Conservation (phyloP, 345 rosid genomes). For the Dipteronia dyeriana region DNA sequence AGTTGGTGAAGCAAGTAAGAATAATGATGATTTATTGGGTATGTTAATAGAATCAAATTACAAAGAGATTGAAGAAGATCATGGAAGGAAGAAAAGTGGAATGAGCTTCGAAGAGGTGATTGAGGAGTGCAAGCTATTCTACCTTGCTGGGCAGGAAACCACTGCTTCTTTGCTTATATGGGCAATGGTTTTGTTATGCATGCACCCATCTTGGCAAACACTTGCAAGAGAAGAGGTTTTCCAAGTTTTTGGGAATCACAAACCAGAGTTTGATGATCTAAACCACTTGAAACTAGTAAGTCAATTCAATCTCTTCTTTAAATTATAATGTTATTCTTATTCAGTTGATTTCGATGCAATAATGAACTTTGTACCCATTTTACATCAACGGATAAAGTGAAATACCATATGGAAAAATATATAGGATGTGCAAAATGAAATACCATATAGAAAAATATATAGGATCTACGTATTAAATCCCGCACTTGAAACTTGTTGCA, state of each 20-base stretch:
- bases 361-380: too few relatives aligned
- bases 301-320: too few relatives aligned
- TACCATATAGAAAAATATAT: too few relatives aligned
- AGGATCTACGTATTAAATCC: too few relatives aligned
- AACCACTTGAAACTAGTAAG: too few relatives aligned
- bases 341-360: too few relatives aligned
- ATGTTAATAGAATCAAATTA: conserved; percentile 50
- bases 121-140: conserved; percentile 69
- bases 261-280: too few relatives aligned
- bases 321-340: too few relatives aligned
- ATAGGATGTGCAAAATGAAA: too few relatives aligned
- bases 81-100: not conserved
- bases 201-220: conserved; percentile 60
- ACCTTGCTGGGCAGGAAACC: conserved; percentile 68
- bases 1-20: conserved; percentile 26
- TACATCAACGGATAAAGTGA: too few relatives aligned
- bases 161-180: conserved; percentile 53
- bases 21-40: conserved; percentile 37
- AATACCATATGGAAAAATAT: too few relatives aligned
- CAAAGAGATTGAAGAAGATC: conserved; percentile 30
- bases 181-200: conserved; percentile 54
- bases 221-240: conserved; percentile 59
- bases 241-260: conserved; percentile 38
- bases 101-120: conserved; percentile 48
- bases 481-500: too few relatives aligned